Conservation (phyloP, 225 moss, liverwort and hornwort genomes). For the Bryum argenteum region DNA sequence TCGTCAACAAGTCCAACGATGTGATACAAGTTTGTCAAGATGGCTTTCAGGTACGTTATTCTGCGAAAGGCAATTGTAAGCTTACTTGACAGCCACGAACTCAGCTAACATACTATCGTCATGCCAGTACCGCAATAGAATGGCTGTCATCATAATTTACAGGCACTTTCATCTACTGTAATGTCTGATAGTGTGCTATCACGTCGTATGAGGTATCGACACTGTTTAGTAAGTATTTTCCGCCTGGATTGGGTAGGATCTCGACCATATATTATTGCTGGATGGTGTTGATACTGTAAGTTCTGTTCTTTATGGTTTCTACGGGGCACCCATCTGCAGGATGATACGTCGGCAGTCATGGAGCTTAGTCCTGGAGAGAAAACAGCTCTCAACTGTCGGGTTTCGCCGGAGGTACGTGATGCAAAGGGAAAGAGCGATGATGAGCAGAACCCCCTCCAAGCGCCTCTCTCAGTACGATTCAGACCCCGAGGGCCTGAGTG, state of each 20-base stretch:
- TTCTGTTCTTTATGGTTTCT: conserved; percentile 23
- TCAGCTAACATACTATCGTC: conserved; percentile 3
- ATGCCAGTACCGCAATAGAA: conserved; percentile 3
- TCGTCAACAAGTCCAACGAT: conserved; percentile 76
- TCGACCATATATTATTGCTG: neutral
- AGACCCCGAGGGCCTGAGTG: conserved; percentile 74
- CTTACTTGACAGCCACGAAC: conserved; percentile 10
- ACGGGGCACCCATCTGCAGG: conserved; percentile 42
- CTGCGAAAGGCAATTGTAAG: neutral
- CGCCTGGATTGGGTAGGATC: neutral
- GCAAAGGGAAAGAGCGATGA: conserved; percentile 35
- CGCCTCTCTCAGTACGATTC: conserved; percentile 83
- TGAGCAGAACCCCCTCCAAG: conserved; percentile 48
- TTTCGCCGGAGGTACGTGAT: conserved; percentile 40
- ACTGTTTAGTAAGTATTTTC: neutral
- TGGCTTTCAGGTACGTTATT: conserved; percentile 76
- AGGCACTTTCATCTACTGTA: neutral
- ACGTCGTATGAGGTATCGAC: conserved; percentile 2
- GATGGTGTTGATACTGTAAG: neutral
- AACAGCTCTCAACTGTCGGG: conserved; percentile 76
- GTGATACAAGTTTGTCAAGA: conserved; percentile 88
- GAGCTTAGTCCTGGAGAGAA: conserved; percentile 78
- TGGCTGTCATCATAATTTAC: neutral
- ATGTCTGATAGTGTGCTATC: neutral
- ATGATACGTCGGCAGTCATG: conserved; percentile 60